Evolutionary conservation across 805 yeast genomes (phyloP), one percentile per base, ranked within the genome.

Genomic region (Cyberlindnera subsufficiens): DNA sequence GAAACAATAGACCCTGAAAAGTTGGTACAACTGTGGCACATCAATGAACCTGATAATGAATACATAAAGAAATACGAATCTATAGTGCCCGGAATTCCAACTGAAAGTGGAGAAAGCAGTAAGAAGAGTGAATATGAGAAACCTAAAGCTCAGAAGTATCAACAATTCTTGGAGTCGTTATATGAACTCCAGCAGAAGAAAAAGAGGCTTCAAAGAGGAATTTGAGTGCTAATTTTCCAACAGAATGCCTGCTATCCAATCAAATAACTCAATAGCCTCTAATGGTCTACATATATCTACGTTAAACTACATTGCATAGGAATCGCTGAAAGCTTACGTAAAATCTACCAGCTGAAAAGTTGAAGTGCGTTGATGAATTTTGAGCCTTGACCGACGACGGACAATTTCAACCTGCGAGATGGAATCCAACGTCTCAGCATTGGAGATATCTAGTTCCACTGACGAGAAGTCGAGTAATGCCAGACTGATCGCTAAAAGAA

Each of bases 1-100:
- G 72, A 65, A 5, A 35, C 40, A 0, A 60, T 68, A 16, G 59
- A 65, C n/a, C 58, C 61, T 15, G 53, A 51, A n/a, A 37, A 41
- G 25, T 38, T 40, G 4, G n/a, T 43, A 1, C 15, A 29, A 13
- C 31, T 30, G 52, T 70, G 34, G 54, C 60, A 18, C 54, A 65
- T 16, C 54, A 57, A 37, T 46, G 69, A 42, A 44, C 40, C 3
- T 42, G 60, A 20, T 48, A 56, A 40, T 40, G 38, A 27, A 47
- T 48, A 40, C 30, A 47, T 39, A 10, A 43, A 30, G 14, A 45
- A 40, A 16, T 49, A 48, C 25, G 57, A 59, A 15, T 51, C 53
- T 8, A 51, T 49, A 2, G 45, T 52, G 6, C 51, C 54, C 38
- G 32, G 27, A 22, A 6, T 11, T 22, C 27, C 27, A 22, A 11